Evolutionary conservation across 345 rosid species (phyloP).

Genomic region (Lagerstroemia speciosa): DNA sequence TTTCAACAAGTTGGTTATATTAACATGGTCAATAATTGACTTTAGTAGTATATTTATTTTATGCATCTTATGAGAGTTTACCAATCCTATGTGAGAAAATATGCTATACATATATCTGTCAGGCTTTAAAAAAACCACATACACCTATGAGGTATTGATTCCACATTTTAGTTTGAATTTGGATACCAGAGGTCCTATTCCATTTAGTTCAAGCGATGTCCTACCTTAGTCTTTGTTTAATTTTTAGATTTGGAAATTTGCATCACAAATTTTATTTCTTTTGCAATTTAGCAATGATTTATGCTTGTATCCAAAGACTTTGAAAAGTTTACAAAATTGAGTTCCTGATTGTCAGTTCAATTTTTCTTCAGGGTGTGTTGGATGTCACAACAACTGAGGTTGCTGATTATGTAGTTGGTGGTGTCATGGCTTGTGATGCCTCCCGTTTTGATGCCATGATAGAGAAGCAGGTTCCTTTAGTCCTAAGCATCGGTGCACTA

Average conservation of each 20-base stretch:
- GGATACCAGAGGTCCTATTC: background rate
- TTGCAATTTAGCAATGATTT: background rate
- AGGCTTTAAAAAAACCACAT: background rate
- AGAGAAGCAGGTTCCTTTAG: constrained; percentile 77
- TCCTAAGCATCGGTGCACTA: constrained; percentile 82
- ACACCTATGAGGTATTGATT: background rate
- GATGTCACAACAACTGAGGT: constrained; percentile 91
- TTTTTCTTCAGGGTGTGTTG: constrained; percentile 52
- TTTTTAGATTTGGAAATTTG: background rate
- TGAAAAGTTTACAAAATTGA: background rate
- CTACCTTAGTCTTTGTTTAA: background rate
- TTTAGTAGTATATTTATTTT: background rate
- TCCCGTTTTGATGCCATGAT: constrained; percentile 69
- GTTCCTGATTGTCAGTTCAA: constrained; percentile 4
- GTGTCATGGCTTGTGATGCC: constrained; percentile 87
- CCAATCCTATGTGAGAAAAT: background rate
- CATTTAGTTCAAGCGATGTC: background rate
- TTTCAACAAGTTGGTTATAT: background rate
- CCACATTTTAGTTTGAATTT: background rate
- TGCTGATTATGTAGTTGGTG: constrained; percentile 87
- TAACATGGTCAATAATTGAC: background rate
- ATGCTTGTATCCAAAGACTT: background rate
- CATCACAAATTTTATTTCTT: background rate
- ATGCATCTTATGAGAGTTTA: background rate
- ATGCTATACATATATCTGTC: background rate